phyloP scores from a whole-genome alignment of 2,329 filamentous ascomycete genomes.

The Whalleya microplaca region DNA sequence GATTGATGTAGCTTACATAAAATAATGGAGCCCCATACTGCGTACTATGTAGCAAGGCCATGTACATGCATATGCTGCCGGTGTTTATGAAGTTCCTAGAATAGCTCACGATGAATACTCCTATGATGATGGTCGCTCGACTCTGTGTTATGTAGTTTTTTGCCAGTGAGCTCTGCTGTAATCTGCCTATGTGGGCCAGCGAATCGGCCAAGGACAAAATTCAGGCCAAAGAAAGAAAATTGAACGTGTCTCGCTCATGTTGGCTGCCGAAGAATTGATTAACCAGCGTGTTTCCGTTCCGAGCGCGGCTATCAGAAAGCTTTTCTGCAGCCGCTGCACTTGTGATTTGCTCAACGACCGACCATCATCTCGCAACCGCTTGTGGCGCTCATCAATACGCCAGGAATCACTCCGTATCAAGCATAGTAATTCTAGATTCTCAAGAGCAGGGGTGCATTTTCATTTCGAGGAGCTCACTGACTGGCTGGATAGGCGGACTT shows the following conservation, averaged over 20 bases:
- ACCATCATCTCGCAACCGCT: slow-evolving; percentile 6
- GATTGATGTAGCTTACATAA: too few species aligned
- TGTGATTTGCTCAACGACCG: slow-evolving; percentile 18
- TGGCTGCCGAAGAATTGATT: slow-evolving; percentile 26
- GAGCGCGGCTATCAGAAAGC: slow-evolving; percentile 23
- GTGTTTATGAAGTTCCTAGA: background rate
- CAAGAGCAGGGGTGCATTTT: slow-evolving; percentile 18
- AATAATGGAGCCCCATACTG: too few species aligned
- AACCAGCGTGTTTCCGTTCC: slow-evolving; percentile 18
- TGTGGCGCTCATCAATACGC: background rate
- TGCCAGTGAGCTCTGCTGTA: background rate
- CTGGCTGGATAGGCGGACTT: slow-evolving; percentile 27
- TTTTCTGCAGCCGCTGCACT: slow-evolving; percentile 11
- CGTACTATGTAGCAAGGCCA: too few species aligned
- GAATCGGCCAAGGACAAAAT: background rate
- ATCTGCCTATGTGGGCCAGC: too few species aligned
- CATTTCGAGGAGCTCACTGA: slow-evolving; percentile 17
- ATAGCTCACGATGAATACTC: background rate
- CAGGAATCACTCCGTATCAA: background rate
- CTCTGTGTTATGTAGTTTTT: background rate
- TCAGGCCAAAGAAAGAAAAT: background rate
- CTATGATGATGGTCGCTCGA: background rate
- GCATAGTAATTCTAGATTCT: slow-evolving; percentile 9
- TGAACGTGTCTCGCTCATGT: slow-evolving; percentile 19
- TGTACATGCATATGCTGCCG: too few species aligned